Conservation (phyloP, 2,329 filamentous ascomycete genomes). For the Pseudogymnoascus pannorum region DNA sequence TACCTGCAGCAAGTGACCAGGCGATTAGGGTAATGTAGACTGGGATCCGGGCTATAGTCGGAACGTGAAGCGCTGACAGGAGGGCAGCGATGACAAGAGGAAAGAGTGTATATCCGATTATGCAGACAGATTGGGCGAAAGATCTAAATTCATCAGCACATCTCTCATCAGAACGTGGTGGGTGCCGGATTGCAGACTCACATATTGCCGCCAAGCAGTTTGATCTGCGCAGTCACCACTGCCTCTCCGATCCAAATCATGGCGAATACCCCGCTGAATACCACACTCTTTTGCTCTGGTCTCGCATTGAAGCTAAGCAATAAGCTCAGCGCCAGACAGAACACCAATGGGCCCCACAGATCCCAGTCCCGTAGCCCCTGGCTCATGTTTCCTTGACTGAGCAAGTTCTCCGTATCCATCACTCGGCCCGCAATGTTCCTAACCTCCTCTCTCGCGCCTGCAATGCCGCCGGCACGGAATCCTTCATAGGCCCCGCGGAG, state of each 20-base stretch:
- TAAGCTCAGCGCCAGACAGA: constrained; percentile 82
- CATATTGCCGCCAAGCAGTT: constrained; percentile 94
- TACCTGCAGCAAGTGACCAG: constrained; percentile 91
- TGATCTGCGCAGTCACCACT: constrained; percentile 96
- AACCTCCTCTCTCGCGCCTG: constrained; percentile 55
- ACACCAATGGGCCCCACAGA: constrained; percentile 92
- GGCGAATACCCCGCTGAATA: constrained; percentile 94
- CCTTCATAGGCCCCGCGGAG: constrained; percentile 56
- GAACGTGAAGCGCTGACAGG: constrained; percentile 74
- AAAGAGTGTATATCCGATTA: constrained; percentile 97
- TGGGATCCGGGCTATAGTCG: constrained; percentile 76
- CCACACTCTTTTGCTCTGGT: constrained; percentile 72
- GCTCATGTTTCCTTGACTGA: constrained; percentile 66
- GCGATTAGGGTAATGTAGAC: constrained; percentile 81
- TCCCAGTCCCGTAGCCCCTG: constrained; percentile 94
- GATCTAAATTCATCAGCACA: constrained; percentile 52
- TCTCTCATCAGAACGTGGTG: constrained; percentile 12
- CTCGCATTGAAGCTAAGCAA: constrained; percentile 78
- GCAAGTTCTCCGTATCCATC: constrained; percentile 54
- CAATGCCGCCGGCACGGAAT: constrained; percentile 50
- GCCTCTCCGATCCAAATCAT: constrained; percentile 96
- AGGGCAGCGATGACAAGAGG: constrained; percentile 89
- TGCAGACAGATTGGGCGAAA: constrained; percentile 94
- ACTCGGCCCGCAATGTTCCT: constrained; percentile 53
- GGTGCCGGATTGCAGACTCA: constrained; percentile 42